Conservation (phyloP, 805 yeast species). For the Myxozyma monticola region DNA sequence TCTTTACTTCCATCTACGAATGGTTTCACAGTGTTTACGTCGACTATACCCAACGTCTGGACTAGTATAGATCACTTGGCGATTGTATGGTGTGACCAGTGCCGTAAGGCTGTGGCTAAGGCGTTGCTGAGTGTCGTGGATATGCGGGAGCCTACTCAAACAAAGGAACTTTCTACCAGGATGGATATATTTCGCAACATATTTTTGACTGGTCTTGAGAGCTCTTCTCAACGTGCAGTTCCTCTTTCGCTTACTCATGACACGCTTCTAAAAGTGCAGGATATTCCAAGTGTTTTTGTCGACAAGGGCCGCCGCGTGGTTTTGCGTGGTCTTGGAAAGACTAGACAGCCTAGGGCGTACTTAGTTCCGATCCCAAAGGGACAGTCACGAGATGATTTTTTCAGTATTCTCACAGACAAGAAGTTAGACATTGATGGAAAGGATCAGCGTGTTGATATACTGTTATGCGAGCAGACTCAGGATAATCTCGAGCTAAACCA, state of each 20-base stretch:
- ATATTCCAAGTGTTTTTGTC: slow-evolving; percentile 13
- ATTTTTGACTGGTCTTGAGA: slow-evolving; percentile 41
- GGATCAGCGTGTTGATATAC: slow-evolving; percentile 31
- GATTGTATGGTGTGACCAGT: slow-evolving; percentile 93
- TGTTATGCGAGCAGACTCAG: slow-evolving; percentile 32
- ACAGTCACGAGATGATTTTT: slow-evolving; percentile 18
- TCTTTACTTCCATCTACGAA: slow-evolving; percentile 69
- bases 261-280: slow-evolving; percentile 26
- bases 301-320: slow-evolving; percentile 20
- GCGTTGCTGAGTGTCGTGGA: slow-evolving; percentile 64
- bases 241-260: slow-evolving; percentile 26
- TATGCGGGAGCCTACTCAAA: slow-evolving; percentile 44
- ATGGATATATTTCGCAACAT: slow-evolving; percentile 55
- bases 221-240: not conserved
- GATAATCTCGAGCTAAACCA: slow-evolving; percentile 7
- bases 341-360: slow-evolving; percentile 22
- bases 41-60: slow-evolving; percentile 90
- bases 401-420: slow-evolving; percentile 34
- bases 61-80: slow-evolving; percentile 93
- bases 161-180: slow-evolving; percentile 54
- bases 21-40: slow-evolving; percentile 80
- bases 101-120: slow-evolving; percentile 62
- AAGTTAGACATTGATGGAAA: slow-evolving; percentile 25
- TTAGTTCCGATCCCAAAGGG: slow-evolving; percentile 32
- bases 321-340: slow-evolving; percentile 19